phyloP scores from a whole-genome alignment of 78 protist genomes.

The Bigelowiella natans region DNA sequence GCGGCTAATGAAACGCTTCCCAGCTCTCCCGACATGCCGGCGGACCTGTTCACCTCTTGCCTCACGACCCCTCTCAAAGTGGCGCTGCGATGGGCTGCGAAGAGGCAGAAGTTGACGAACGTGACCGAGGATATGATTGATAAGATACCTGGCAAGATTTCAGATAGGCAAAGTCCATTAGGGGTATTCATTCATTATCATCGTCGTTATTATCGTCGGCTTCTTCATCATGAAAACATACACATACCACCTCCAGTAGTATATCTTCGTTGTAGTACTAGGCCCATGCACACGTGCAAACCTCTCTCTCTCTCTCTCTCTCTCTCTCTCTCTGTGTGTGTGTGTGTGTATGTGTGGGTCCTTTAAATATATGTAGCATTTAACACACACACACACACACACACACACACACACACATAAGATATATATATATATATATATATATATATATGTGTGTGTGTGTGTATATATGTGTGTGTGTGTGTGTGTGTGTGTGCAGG shows the following conservation, averaged over 20 bases:
- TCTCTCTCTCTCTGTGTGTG: too few species aligned
- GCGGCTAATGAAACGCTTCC: conserved; percentile 71
- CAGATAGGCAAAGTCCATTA: background rate
- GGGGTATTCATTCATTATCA: background rate
- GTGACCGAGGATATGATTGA: background rate
- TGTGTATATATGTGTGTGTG: background rate
- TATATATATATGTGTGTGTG: background rate
- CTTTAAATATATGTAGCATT: background rate
- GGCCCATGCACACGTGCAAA: too few species aligned
- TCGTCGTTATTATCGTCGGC: background rate
- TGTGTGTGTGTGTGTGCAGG: conserved; percentile 58
- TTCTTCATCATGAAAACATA: background rate
- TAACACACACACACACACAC: too few species aligned
- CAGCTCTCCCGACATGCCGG: conserved; percentile 78
- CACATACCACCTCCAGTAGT: background rate
- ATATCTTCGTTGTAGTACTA: too few species aligned
- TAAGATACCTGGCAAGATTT: background rate
- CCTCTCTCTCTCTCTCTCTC: too few species aligned
- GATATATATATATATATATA: background rate
- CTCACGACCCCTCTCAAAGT: conserved; percentile 90
- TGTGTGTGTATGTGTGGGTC: background rate
- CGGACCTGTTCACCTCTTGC: conserved; percentile 92
- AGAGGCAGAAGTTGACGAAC: background rate
- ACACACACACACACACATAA: too few species aligned
- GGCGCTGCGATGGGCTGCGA: conserved; percentile 66